Evolutionary conservation across 352 stramenopile genomes (phyloP).

Genomic region (Nothophytophthora sp.): DNA sequence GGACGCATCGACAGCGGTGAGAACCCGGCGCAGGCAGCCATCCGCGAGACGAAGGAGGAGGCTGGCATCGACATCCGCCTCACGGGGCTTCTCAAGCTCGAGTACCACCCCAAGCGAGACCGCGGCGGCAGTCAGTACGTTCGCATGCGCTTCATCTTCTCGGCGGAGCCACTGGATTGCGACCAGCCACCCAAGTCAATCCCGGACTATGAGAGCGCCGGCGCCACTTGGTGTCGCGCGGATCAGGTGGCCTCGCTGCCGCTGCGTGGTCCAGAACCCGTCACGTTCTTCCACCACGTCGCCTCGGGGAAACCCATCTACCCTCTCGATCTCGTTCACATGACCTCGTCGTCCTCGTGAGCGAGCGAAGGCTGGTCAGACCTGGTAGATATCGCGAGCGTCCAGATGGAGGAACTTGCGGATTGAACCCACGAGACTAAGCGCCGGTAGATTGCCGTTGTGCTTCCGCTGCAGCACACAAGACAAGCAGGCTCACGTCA

Average conservation of each 20-base stretch:
- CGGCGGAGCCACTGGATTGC: conserved; percentile 74
- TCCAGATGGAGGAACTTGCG: conserved; percentile 74
- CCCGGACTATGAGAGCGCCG: conserved; percentile 86
- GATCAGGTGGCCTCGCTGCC: conserved; percentile 72
- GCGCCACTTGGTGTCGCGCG: conserved; percentile 73
- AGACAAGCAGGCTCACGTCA: conserved; percentile 6
- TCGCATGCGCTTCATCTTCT: conserved; percentile 88
- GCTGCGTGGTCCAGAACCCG: conserved; percentile 70
- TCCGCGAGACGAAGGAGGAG: conserved; percentile 88
- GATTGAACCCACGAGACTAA: conserved; percentile 59
- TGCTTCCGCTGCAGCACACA: conserved; percentile 57
- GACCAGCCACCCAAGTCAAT: conserved; percentile 85
- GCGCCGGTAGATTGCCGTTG: conserved; percentile 52
- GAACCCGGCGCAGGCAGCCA: conserved; percentile 69
- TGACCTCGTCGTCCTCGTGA: conserved; percentile 45
- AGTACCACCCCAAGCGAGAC: conserved; percentile 87
- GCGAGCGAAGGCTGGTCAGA: conserved; percentile 23
- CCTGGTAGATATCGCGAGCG: conserved; percentile 58
- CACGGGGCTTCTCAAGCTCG: conserved; percentile 78
- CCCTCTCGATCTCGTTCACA: conserved; percentile 73
- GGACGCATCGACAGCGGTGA: conserved; percentile 83
- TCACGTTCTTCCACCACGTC: conserved; percentile 78
- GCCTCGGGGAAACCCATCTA: conserved; percentile 70
- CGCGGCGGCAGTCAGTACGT: conserved; percentile 70
- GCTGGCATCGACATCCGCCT: conserved; percentile 81